phyloP scores from a whole-genome alignment of 164 flowering plant genomes.

The Malania oleifera region DNA sequence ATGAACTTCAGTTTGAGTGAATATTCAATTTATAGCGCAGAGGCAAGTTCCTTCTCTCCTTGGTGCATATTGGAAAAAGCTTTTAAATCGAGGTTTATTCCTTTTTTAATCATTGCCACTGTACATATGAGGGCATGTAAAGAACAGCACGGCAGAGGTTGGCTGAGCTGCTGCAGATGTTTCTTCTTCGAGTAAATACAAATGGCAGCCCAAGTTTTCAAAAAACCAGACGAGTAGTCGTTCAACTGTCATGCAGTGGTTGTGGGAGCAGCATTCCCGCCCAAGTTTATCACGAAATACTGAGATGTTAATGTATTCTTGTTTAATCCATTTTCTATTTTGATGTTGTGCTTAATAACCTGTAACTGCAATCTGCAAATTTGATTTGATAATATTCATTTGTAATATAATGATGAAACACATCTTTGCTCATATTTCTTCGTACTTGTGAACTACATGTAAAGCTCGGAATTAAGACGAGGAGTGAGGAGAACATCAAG shows the following conservation, averaged over 20 bases:
- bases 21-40: constrained; percentile 66
- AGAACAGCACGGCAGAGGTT: constrained; percentile 6
- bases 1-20: constrained; percentile 49
- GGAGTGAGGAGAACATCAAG: constrained; percentile 15
- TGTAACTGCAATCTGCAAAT: not conserved
- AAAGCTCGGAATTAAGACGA: constrained; percentile 4
- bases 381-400: constrained; percentile 1
- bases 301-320: not conserved
- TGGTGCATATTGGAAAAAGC: constrained; percentile 16
- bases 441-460: no score
- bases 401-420: constrained; percentile 6
- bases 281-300: not conserved
- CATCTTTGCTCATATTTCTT: no score
- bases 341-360: constrained; percentile 2
- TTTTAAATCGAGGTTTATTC: constrained; percentile 4
- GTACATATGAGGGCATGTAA: constrained; percentile 19
- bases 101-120: not conserved
- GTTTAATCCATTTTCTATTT: not conserved
- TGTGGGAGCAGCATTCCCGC: not conserved
- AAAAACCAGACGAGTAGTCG: no score
- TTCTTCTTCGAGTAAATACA: no score
- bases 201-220: no score
- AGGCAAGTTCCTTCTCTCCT: constrained; percentile 56
- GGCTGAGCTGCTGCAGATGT: not conserved
- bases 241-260: no score